Evolutionary conservation across 2,329 filamentous ascomycete genomes (phyloP).

Genomic region (Fusarium lyarnte): DNA sequence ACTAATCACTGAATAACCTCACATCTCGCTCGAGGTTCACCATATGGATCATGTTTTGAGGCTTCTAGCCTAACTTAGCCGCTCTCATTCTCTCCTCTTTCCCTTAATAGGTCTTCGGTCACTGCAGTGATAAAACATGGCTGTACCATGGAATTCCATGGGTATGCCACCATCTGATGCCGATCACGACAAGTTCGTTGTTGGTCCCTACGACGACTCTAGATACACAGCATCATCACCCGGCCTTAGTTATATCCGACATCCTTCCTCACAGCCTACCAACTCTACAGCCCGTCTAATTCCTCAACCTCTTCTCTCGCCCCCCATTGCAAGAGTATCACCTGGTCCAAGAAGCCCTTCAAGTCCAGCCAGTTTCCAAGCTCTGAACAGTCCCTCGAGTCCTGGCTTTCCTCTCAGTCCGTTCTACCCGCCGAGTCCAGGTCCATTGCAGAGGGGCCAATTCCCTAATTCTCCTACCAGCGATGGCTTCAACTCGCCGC

Average conservation of each 20-base stretch:
- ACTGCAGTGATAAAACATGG: slow-evolving; percentile 27
- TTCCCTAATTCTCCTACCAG: slow-evolving; percentile 23
- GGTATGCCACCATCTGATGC: slow-evolving; percentile 19
- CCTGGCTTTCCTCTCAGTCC: slow-evolving; percentile 34
- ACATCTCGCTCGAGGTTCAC: neutral
- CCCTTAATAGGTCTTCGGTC: neutral
- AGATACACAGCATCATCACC: slow-evolving; percentile 31
- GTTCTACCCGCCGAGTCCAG: slow-evolving; percentile 26
- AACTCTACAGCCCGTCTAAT: slow-evolving; percentile 34
- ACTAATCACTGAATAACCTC: neutral
- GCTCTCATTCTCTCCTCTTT: neutral
- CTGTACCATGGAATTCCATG: slow-evolving; percentile 31
- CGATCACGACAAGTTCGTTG: slow-evolving; percentile 24
- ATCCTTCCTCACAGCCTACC: slow-evolving; percentile 36
- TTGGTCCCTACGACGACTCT: slow-evolving; percentile 27
- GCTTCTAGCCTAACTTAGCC: neutral
- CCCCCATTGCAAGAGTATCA: slow-evolving; percentile 28
- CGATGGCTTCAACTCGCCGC: slow-evolving; percentile 35
- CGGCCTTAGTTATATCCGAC: slow-evolving; percentile 29
- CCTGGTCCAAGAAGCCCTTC: slow-evolving; percentile 24
- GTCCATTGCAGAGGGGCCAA: slow-evolving; percentile 28
- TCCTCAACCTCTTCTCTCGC: slow-evolving; percentile 36
- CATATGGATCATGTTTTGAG: slow-evolving; percentile 11
- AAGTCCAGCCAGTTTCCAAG: slow-evolving; percentile 26
- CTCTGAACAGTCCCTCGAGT: slow-evolving; percentile 26